Evolutionary conservation across 345 rosid genomes (phyloP), one percentile per base, ranked within the genome.

Genomic region (Cochlearia excelsa): DNA sequence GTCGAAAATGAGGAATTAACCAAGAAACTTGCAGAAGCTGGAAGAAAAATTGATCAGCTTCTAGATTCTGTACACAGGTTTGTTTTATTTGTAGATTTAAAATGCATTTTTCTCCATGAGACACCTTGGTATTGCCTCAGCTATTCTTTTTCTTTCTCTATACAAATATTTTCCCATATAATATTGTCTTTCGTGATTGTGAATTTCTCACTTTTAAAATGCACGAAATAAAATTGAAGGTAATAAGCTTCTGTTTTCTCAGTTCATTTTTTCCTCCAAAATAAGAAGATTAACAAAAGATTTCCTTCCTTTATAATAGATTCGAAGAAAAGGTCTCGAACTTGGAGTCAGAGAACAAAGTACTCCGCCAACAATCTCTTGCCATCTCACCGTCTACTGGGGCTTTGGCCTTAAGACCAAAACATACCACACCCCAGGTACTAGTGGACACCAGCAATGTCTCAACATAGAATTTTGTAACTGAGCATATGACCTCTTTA

Each of bases 291-390:
- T 66, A 43, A 65, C 48, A 54, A 26, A 26, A 49, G 29, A 23
- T 26, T 27, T 35, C 37, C 30, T 47, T 60, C 43, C 40, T 34
- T 7, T 48, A 16, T 33, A 49, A 33, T 66, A 72, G 76, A 59
- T 72, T 72, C 63, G 63, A 72, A 74, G 95, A 93, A 70, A 93
- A 83, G 76, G 79, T 83, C 58, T 80, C 86, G 51, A 93, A 85
- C 73, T 78, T 84, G 71, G 95, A 85, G 77, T 87, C 95, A 40
- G 99, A 93, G 79, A 93, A 81, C 65, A 85, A 93, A 76, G 81
- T 93, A 65, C 83, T 89, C 70, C 89, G 97, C 65, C 94, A 89
- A 65, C 97, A 87, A 68, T 78, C 90, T 57, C 80, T 93, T 45
- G 68, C 95, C 52, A 76, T 89, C 54, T 83, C 99, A 35, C 97